phyloP scores from a whole-genome alignment of 164 flowering plant species.

The Stephania japonica region DNA sequence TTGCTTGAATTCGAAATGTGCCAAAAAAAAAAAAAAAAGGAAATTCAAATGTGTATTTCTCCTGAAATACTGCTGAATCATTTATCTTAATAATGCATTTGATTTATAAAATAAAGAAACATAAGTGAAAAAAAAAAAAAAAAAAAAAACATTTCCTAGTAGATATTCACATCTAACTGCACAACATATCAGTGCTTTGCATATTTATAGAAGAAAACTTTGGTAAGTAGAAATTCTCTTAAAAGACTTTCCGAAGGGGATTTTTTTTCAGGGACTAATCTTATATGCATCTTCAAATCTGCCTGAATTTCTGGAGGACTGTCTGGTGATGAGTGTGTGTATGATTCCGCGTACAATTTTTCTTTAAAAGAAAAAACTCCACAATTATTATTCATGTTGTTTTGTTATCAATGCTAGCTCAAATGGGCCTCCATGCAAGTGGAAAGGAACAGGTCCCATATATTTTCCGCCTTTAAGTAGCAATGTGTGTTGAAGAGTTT shows the following conservation, averaged over 20 bases:
- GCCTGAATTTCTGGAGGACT: background rate
- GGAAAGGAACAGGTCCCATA: background rate
- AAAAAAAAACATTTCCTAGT: background rate
- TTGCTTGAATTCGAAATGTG: background rate
- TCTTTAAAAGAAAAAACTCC: background rate
- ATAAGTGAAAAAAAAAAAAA: too few species aligned
- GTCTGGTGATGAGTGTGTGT: background rate
- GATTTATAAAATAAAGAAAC: too few species aligned
- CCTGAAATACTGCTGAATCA: background rate
- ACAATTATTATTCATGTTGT: background rate
- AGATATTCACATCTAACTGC: background rate
- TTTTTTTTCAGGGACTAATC: too few species aligned
- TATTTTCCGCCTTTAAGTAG: background rate
- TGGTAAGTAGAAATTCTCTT: too few species aligned
- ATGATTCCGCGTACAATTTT: background rate
- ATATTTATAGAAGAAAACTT: background rate
- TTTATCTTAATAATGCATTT: background rate
- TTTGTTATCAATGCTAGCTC: background rate
- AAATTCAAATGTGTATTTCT: too few species aligned
- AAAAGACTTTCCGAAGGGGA: background rate
- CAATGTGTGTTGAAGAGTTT: background rate
- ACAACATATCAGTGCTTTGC: background rate
- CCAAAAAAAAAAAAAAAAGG: too few species aligned
- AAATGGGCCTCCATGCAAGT: background rate
- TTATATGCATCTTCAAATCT: background rate